These are phyloP conservation scores for Echium plantagineum DNA, from an alignment of 257 asterid species.

Conservation along the genomic window DNA sequence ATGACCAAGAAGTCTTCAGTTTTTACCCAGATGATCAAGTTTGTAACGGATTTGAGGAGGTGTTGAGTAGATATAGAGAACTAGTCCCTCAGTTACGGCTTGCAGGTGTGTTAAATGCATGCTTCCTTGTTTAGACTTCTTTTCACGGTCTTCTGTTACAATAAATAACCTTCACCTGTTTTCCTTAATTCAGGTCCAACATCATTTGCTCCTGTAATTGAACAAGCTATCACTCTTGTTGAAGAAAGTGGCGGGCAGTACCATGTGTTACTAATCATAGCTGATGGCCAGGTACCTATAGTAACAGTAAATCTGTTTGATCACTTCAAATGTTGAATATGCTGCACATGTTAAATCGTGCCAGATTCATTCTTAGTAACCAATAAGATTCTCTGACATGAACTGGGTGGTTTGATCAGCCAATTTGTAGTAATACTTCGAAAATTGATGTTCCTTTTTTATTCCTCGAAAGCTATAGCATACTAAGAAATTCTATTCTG, in stretches of 20 bases:
- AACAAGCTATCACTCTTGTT: slow-evolving; percentile 82
- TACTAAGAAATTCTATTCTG: neutral
- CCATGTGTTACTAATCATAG: slow-evolving; percentile 77
- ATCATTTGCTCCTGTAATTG: slow-evolving; percentile 77
- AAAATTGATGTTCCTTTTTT: too few species aligned
- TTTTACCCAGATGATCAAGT: neutral
- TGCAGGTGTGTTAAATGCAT: neutral
- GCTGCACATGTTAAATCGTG: neutral
- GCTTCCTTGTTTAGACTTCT: neutral
- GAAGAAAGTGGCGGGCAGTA: slow-evolving; percentile 90
- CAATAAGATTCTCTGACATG: too few species aligned
- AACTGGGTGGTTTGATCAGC: neutral
- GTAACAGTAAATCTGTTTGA: neutral
- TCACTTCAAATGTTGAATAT: neutral
- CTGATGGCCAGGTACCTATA: slow-evolving; percentile 71
- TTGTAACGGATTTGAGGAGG: neutral
- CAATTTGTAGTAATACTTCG: neutral
- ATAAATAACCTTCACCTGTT: slow-evolving; percentile 1
- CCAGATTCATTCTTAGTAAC: too few species aligned
- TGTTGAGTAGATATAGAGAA: neutral
- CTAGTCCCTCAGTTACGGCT: neutral
- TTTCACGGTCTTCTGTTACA: neutral
- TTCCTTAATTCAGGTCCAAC: slow-evolving; percentile 60
- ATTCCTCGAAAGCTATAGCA: neutral
- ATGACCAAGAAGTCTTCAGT: neutral